Conservation (phyloP, 75 land plant genomes). For the Pseudotsuga menziesii region DNA sequence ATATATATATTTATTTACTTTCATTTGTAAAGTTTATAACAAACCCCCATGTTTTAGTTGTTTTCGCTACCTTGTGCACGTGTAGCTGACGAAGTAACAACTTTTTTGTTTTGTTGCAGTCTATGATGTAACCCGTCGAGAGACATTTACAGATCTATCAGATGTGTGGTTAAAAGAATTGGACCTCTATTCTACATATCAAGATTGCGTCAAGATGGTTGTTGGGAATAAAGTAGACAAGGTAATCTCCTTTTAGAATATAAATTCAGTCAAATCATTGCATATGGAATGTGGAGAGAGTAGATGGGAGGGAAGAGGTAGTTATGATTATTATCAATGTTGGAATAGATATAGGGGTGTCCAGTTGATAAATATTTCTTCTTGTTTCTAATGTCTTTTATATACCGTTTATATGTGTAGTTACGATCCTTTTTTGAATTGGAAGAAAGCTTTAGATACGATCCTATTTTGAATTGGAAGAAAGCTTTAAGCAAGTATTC, state of each 20-base stretch:
- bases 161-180: constrained; percentile 93
- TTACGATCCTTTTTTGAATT: background rate
- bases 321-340: background rate
- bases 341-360: background rate
- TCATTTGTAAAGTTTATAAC: background rate
- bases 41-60: background rate
- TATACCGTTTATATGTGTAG: background rate
- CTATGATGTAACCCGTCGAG: constrained; percentile 90
- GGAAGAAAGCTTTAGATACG: no score
- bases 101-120: constrained; percentile 33
- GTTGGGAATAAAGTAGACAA: constrained; percentile 96
- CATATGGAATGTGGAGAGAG: background rate
- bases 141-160: constrained; percentile 84
- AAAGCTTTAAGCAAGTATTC: no score
- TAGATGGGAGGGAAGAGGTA: background rate
- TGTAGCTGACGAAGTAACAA: constrained; percentile 62
- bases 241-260: constrained; percentile 31
- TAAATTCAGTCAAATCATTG: constrained; percentile 1
- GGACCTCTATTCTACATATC: constrained; percentile 79
- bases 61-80: background rate
- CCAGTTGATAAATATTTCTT: background rate
- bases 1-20: background rate
- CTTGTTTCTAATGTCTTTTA: background rate
- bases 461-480: background rate
- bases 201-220: constrained; percentile 89